Conservation (phyloP, 192 early-diverging fungal genomes). For the Linnemannia elongata region DNA sequence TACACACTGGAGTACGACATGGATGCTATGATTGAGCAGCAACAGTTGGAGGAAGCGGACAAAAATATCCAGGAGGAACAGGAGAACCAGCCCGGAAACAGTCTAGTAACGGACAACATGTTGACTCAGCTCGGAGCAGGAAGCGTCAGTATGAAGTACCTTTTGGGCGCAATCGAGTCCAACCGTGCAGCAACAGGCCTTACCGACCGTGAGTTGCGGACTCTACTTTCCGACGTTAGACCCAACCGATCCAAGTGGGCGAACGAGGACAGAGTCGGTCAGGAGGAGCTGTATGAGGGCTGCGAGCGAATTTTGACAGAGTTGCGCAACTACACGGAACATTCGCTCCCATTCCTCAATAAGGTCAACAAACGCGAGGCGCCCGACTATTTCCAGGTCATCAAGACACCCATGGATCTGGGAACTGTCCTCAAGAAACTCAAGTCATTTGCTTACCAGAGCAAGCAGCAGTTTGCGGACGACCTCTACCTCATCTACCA, state of each 20-base stretch:
- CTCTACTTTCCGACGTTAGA: conserved; percentile 81
- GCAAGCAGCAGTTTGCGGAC: conserved; percentile 88
- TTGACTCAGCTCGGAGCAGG: conserved; percentile 35
- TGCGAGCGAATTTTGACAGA: conserved; percentile 87
- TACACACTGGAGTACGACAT: conserved; percentile 77
- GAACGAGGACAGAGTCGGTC: conserved; percentile 86
- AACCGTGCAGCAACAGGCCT: conserved; percentile 74
- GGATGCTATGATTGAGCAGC: conserved; percentile 66
- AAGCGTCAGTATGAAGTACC: conserved; percentile 69
- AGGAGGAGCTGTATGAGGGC: conserved; percentile 93
- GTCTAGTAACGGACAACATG: conserved; percentile 30
- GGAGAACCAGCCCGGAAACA: conserved; percentile 39
- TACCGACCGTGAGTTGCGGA: conserved; percentile 78
- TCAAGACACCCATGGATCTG: conserved; percentile 97
- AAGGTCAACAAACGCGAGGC: conserved; percentile 92
- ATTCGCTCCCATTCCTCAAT: conserved; percentile 86
- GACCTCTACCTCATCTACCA: conserved; percentile 92
- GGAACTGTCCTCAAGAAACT: conserved; percentile 92
- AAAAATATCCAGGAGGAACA: conserved; percentile 37
- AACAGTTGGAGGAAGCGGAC: conserved; percentile 57
- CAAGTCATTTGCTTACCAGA: conserved; percentile 82
- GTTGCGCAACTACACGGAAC: conserved; percentile 84
- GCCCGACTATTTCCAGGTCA: conserved; percentile 91
- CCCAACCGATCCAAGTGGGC: conserved; percentile 92
- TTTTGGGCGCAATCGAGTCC: conserved; percentile 81